Evolutionary conservation across 192 early-diverging fungal genomes (phyloP), one percentile per base, ranked within the genome.

Genomic region (Coemansia sp.): DNA sequence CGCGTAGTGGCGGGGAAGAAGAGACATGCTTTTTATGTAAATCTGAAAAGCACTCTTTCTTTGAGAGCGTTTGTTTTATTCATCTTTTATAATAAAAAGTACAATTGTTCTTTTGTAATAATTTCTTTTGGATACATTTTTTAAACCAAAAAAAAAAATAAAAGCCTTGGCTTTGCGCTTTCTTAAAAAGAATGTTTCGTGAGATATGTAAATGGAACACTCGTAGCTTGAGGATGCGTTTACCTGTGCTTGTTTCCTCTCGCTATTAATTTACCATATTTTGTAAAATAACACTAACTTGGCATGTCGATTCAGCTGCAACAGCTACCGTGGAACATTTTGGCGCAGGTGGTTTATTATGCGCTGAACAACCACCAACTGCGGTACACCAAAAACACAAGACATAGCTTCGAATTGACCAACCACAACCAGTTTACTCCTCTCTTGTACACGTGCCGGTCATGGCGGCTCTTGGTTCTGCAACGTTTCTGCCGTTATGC

Each of bases 321-420:
- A 21, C 22, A 39, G 23, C 52, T 65, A 1, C 63, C 63, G 17
- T 65, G 63, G 63, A 57, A 57, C 17, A 35, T 65, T 8, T 15
- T 47, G 6, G 53, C 63, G 19, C 19, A 3, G 14, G 22, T 65
- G 5, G 22, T 65, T 12, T 17, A 56, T 0, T 7, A 57, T 4
- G 0, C 55, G 32, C 38, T 57, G 15, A 27, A 32, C 11, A 10
- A 39, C 7, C 39, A 23, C 10, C 63, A 48, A 15, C 27, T 47
- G 5, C 63, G 41, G 10, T 55, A 35, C 10, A 21, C 9, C 15
- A 37, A 12, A 5, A 37, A 35, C 14, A 5, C 3, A 3, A 25
- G 35, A 2, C 6, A 29, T 2, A 19, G 12, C 8, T 29, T 22
- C 11, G 49, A 62, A 27, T 27, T 27, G 45, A 23, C n/a, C 9